phyloP scores from a whole-genome alignment of 75 land plant species.

The Azolla pinnata region DNA sequence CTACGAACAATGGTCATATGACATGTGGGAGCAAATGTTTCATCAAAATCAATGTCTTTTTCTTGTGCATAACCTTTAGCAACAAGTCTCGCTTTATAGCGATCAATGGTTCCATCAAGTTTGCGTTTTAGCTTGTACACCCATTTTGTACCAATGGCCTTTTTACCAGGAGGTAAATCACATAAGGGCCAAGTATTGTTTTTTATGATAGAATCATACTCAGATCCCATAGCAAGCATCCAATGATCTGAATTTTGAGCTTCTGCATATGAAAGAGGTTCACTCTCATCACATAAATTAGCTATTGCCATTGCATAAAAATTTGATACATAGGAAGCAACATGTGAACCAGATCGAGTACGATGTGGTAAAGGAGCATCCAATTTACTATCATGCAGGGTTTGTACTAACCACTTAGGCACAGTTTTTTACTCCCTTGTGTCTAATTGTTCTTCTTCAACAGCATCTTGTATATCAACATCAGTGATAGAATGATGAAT shows the following conservation, averaged over 20 bases:
- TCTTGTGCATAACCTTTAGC: too few species aligned
- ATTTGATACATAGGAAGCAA: neutral
- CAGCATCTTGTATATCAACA: neutral
- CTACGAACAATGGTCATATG: neutral
- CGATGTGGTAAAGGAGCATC: slow-evolving; percentile 3
- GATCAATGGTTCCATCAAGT: neutral
- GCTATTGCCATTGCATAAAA: neutral
- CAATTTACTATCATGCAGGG: neutral
- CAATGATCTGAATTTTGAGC: slow-evolving; percentile 1
- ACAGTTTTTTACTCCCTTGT: neutral
- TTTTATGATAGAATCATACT: too few species aligned
- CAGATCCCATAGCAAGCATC: too few species aligned
- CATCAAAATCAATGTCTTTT: too few species aligned
- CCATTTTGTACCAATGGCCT: too few species aligned
- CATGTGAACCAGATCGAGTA: neutral
- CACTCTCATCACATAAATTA: neutral
- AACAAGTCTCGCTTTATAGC: too few species aligned
- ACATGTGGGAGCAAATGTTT: neutral
- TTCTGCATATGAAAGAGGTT: neutral
- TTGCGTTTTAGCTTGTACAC: too few species aligned
- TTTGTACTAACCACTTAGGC: neutral
- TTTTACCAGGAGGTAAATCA: slow-evolving; percentile 2
- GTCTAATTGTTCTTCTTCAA: neutral
- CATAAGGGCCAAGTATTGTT: neutral
- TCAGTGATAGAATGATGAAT: neutral